Percentiles rank a stretch among this genome's conserved stretches.
Evolutionary conservation across 1,139 yeast species (phyloP).

Genomic region (Sporopachydermia cereana): DNA sequence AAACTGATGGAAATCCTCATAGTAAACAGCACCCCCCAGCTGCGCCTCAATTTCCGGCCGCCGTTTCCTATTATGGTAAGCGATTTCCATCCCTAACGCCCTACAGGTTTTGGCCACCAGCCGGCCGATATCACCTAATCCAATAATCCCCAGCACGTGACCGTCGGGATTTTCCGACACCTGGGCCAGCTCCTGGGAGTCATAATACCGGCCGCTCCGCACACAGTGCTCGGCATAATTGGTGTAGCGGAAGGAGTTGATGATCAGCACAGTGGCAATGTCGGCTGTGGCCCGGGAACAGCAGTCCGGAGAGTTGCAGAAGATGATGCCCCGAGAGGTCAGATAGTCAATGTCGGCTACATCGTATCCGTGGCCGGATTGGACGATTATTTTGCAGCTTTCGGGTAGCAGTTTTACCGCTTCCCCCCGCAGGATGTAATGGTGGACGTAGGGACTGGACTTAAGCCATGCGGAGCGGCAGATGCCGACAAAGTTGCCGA

Average conservation of each 20-base stretch:
- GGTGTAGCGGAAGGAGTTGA: conserved; percentile 23
- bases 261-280: conserved; percentile 22
- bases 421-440: conserved; percentile 24
- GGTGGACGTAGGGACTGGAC: conserved; percentile 25
- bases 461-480: conserved; percentile 29
- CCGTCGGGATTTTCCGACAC: conserved; percentile 27
- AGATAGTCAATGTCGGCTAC: conserved; percentile 27
- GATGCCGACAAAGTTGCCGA: conserved; percentile 25
- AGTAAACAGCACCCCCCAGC: conserved; percentile 18
- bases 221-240: conserved; percentile 27
- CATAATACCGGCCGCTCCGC: conserved; percentile 23
- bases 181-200: conserved; percentile 20
- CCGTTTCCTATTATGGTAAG: conserved; percentile 27
- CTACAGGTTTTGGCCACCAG: conserved; percentile 30
- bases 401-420: conserved; percentile 23
- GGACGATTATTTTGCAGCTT: conserved; percentile 24
- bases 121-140: conserved; percentile 37
- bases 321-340: conserved; percentile 22
- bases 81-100: conserved; percentile 34
- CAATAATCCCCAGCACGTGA: conserved; percentile 34
- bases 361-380: conserved; percentile 31
- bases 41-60: background rate
- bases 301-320: conserved; percentile 27
- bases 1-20: conserved; percentile 21
- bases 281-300: conserved; percentile 30